Conservation (phyloP, 768 basidiomycete species). For the Jaapia argillacea region DNA sequence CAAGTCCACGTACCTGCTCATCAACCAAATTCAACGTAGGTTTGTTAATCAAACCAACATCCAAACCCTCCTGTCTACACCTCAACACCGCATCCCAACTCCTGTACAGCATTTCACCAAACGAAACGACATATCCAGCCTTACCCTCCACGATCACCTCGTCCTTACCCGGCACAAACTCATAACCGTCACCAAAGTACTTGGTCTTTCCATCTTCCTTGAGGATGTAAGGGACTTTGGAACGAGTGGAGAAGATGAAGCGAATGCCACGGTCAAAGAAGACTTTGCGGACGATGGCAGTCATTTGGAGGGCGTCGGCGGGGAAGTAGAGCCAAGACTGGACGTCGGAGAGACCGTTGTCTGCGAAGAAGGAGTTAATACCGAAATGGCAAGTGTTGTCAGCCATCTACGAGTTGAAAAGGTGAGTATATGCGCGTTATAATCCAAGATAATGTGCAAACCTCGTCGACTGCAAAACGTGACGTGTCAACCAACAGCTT, state of each 20-base stretch:
- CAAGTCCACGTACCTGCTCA: conserved; percentile 42
- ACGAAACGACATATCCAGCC: conserved; percentile 76
- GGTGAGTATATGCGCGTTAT: background rate
- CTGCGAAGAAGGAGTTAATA: conserved; percentile 80
- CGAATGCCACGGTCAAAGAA: conserved; percentile 80
- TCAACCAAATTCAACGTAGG: conserved; percentile 76
- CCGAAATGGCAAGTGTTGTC: conserved; percentile 59
- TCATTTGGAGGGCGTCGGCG: conserved; percentile 75
- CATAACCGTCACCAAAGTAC: conserved; percentile 61
- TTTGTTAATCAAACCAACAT: conserved; percentile 86
- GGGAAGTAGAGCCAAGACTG: conserved; percentile 84
- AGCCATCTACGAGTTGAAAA: conserved; percentile 32
- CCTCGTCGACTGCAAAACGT: conserved; percentile 44
- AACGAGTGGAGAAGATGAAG: conserved; percentile 83
- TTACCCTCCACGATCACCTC: conserved; percentile 71
- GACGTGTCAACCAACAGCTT: background rate
- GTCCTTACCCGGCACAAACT: conserved; percentile 80
- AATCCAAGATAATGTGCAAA: conserved; percentile 5
- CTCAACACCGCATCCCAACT: conserved; percentile 75
- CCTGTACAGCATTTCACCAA: conserved; percentile 82
- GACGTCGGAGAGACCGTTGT: conserved; percentile 77
- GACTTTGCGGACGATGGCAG: conserved; percentile 61
- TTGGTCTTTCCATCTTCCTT: conserved; percentile 59
- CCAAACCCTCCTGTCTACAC: conserved; percentile 58
- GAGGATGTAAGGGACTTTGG: conserved; percentile 83